Percentiles rank a stretch among this genome's conserved stretches.
These are phyloP conservation scores for Fennellomyces sp. DNA, from an alignment of 371 early-diverging fungal species.

Conservation along the genomic window DNA sequence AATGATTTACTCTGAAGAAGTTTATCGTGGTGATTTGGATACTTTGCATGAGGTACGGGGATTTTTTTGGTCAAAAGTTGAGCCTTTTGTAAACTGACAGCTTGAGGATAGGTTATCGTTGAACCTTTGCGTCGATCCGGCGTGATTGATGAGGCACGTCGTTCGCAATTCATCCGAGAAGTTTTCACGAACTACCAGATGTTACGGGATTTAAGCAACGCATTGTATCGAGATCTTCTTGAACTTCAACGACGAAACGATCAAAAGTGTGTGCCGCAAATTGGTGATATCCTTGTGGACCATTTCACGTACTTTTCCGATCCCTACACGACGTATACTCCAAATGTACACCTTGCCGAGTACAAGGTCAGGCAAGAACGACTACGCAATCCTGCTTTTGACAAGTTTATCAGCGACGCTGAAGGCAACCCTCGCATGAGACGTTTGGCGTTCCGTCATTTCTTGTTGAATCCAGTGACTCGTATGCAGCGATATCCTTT, in stretches of 20 bases:
- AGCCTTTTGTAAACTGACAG: neutral
- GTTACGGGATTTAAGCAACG: constrained; percentile 72
- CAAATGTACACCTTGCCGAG: constrained; percentile 84
- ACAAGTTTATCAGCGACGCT: constrained; percentile 70
- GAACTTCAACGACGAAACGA: constrained; percentile 67
- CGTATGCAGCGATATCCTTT: constrained; percentile 91
- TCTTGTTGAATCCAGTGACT: constrained; percentile 71
- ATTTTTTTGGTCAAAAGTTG: neutral
- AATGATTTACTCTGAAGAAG: constrained; percentile 87
- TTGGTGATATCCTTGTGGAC: constrained; percentile 86
- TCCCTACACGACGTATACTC: constrained; percentile 88
- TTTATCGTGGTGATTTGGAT: constrained; percentile 78
- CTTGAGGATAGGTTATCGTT: constrained; percentile 31
- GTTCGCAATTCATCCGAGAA: constrained; percentile 68
- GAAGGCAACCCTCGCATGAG: constrained; percentile 66
- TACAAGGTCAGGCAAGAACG: constrained; percentile 78
- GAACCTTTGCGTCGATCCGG: constrained; percentile 25
- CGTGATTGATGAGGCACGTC: constrained; percentile 55
- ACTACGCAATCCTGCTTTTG: constrained; percentile 67
- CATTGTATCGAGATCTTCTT: constrained; percentile 70
- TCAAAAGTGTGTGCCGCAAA: constrained; percentile 67
- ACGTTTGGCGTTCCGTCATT: constrained; percentile 64
- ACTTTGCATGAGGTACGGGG: constrained; percentile 30
- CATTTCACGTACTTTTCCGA: constrained; percentile 76
- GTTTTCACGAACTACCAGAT: constrained; percentile 87